These are phyloP conservation scores for Candida boidinii DNA, from an alignment of 805 yeast genomes.

Conservation along the genomic window DNA sequence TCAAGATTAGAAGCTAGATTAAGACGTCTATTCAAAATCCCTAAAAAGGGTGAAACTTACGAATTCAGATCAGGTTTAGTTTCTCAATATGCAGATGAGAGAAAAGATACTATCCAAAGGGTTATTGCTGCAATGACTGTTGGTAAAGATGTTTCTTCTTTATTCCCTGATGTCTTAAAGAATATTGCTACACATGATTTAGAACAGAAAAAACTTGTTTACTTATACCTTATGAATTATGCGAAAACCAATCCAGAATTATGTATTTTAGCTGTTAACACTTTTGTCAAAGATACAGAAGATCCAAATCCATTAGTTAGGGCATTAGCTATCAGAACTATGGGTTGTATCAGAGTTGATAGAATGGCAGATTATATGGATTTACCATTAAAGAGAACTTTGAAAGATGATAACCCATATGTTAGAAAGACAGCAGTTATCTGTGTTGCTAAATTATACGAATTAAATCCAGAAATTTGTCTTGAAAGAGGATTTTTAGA, in stretches of 20 bases:
- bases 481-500: constrained; percentile 81
- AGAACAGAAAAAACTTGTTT: constrained; percentile 94
- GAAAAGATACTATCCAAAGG: constrained; percentile 94
- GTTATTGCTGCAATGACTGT: constrained; percentile 98
- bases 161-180: constrained; percentile 93
- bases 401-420: constrained; percentile 91
- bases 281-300: constrained; percentile 90
- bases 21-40: constrained; percentile 48
- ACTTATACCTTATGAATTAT: constrained; percentile 91
- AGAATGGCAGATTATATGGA: constrained; percentile 94
- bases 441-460: constrained; percentile 92
- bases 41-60: constrained; percentile 69
- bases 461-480: constrained; percentile 71
- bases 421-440: constrained; percentile 97
- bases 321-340: constrained; percentile 93
- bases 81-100: constrained; percentile 88
- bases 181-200: constrained; percentile 95
- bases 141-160: constrained; percentile 90
- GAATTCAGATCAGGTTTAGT: constrained; percentile 87
- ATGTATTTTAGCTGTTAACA: constrained; percentile 91
- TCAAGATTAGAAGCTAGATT: constrained; percentile 39
- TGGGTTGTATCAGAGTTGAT: constrained; percentile 97
- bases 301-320: constrained; percentile 95
- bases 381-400: constrained; percentile 75
- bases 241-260: constrained; percentile 95